Evolutionary conservation across 2,329 filamentous ascomycete genomes (phyloP), one percentile per base, ranked within the genome.

Genomic region (Bipolaris cookei): DNA sequence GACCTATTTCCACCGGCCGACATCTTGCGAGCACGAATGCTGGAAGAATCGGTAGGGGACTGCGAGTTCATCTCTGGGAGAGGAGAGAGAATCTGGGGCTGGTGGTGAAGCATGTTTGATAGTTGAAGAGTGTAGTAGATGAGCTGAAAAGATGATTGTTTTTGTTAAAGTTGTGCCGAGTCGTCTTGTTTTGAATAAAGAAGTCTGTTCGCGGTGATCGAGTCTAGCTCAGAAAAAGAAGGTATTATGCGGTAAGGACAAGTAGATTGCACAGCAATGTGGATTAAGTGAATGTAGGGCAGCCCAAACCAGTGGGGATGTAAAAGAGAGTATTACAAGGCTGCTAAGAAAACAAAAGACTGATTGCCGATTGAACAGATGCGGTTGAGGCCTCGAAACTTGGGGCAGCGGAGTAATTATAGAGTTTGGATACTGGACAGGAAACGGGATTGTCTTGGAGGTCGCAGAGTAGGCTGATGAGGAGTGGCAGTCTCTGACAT

Each of bases 1-100:
- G 90, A 90, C 75, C 90, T 84, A 67, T 90, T 90, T 65, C 90
- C 89, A 63, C 90, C 89, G 48, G 88, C 90, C 58, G 89, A 84
- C 61, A 84, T 79, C 80, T 90, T 91, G 60, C 88, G 84, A 73
- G 83, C 86, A 78, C 90, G 90, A 79, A 71, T 88, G 80, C 52
- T 85, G 82, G 73, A 71, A 23, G 61, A 41, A 54, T 68, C 65
- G 13, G 21, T n/a, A 21, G 70, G 51, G 14, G 63, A 62, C 42
- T 74, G 68, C 18, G 68, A 57, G 59, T 73, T 71, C 67, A 74
- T 74, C 65, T 77, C 75, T 11, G 64, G 70, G 16, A 77, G 72
- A 53, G 75, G 74, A 32, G 74, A 76, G 21, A 76, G 71, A 21
- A 75, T 71, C 51, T 76, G 72, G 44, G 74, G 73, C 56, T 75